phyloP scores from a whole-genome alignment of 441 rosid species.

The Brassica balearica region DNA sequence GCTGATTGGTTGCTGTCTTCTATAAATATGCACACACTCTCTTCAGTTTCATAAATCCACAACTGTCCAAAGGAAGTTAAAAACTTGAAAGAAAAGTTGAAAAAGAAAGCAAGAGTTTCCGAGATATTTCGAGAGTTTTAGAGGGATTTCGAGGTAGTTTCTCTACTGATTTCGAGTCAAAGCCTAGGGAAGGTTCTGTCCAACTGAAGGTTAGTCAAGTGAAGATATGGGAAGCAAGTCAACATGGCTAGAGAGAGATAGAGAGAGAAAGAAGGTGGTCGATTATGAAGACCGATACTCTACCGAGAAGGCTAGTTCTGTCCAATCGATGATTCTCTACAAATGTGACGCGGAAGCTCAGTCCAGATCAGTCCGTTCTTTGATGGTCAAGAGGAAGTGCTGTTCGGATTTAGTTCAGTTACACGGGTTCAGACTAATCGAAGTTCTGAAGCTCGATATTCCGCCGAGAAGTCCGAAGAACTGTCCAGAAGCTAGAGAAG shows the following conservation, averaged over 20 bases:
- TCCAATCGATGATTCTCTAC: too few relatives aligned
- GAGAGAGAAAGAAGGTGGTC: too few relatives aligned
- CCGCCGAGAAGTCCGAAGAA: not conserved
- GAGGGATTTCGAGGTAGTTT: not conserved
- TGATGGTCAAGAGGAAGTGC: not conserved
- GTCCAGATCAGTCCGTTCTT: too few relatives aligned
- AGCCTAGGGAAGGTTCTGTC: not conserved
- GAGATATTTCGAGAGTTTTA: not conserved
- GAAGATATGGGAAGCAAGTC: too few relatives aligned
- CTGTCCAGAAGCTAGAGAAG: not conserved
- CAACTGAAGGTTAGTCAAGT: not conserved
- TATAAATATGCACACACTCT: not conserved
- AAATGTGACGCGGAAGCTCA: too few relatives aligned
- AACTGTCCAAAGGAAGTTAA: not conserved
- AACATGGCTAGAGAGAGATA: too few relatives aligned
- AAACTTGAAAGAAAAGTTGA: not conserved
- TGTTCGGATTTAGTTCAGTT: not conserved
- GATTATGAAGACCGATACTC: too few relatives aligned
- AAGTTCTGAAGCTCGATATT: not conserved
- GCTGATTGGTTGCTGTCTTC: not conserved
- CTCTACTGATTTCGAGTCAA: not conserved
- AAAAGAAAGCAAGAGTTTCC: not conserved
- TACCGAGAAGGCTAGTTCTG: too few relatives aligned
- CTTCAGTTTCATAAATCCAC: not conserved
- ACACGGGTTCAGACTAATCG: not conserved